A percentile compares a stretch with the other conserved stretches of the same genome.
phyloP scores from a whole-genome alignment of 202 grass and related monocot genomes.

The Carex sylvatica region DNA sequence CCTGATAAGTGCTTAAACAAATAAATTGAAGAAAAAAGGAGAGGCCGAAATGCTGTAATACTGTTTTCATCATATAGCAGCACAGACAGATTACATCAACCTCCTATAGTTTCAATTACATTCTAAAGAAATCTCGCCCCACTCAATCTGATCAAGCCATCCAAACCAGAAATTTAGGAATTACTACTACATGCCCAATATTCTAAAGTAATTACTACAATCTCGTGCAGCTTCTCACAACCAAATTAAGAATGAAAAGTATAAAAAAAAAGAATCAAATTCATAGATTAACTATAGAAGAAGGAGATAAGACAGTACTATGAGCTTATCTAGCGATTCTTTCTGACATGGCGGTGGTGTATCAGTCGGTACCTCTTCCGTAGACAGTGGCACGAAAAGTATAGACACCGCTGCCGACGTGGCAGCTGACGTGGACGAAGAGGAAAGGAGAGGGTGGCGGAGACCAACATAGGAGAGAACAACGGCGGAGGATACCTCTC shows the following conservation, averaged over 20 bases:
- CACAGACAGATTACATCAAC: constrained; percentile 28
- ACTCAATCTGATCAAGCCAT: constrained; percentile 9
- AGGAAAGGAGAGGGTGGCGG: constrained; percentile 64
- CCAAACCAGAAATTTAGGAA: not conserved
- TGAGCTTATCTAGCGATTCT: constrained; percentile 50
- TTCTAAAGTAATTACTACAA: not conserved
- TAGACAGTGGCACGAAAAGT: constrained; percentile 61
- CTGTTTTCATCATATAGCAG: too few relatives aligned
- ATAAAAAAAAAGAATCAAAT: constrained; percentile 26
- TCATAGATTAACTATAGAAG: not conserved
- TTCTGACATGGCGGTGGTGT: constrained; percentile 34
- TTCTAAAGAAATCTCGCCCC: not conserved
- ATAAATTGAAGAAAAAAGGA: too few relatives aligned
- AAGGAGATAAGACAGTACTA: constrained; percentile 41
- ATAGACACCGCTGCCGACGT: constrained; percentile 35
- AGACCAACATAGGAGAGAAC: constrained; percentile 85
- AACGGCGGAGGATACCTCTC: constrained; percentile 75
- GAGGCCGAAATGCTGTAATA: too few relatives aligned
- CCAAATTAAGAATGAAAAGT: not conserved
- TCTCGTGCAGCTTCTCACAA: not conserved
- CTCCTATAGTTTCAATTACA: constrained; percentile 52
- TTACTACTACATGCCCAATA: not conserved
- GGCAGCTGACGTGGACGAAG: constrained; percentile 28
- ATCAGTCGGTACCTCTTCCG: constrained; percentile 51
- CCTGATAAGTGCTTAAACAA: too few relatives aligned